Conservation (phyloP, 441 rosid genomes). For the Breynia disticha region DNA sequence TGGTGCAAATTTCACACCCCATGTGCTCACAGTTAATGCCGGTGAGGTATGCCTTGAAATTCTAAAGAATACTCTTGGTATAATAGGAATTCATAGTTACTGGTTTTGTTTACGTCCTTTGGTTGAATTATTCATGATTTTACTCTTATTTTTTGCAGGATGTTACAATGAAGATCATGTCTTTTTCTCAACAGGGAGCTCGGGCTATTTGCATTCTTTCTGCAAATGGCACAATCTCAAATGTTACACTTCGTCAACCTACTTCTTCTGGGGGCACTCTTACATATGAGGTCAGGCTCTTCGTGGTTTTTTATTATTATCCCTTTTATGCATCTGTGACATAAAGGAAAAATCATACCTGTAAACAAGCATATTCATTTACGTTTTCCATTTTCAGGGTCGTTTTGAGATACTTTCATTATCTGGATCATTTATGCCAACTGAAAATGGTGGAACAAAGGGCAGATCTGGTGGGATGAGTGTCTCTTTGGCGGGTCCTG, state of each 20-base stretch:
- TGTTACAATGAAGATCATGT: slow-evolving; percentile 87
- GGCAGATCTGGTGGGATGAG: slow-evolving; percentile 96
- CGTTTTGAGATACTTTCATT: slow-evolving; percentile 90
- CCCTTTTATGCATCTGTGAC: neutral
- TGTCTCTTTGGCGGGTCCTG: slow-evolving; percentile 83
- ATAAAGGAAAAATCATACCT: too few species aligned
- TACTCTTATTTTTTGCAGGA: slow-evolving; percentile 38
- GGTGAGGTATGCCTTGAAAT: slow-evolving; percentile 62
- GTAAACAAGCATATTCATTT: neutral
- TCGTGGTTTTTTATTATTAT: slow-evolving; percentile 5
- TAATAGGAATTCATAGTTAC: neutral
- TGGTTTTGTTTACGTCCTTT: slow-evolving; percentile 4
- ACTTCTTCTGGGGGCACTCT: slow-evolving; percentile 88
- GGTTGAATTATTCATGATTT: slow-evolving; percentile 2
- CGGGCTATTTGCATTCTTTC: slow-evolving; percentile 87
- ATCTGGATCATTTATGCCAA: slow-evolving; percentile 78
- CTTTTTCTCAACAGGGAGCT: slow-evolving; percentile 81
- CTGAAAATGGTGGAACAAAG: slow-evolving; percentile 61
- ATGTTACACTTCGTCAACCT: slow-evolving; percentile 85
- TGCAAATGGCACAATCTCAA: slow-evolving; percentile 82
- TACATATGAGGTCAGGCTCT: slow-evolving; percentile 66
- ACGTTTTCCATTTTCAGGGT: slow-evolving; percentile 40
- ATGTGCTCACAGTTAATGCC: slow-evolving; percentile 72
- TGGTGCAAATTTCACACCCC: slow-evolving; percentile 75
- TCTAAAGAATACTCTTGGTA: neutral